Conservation (phyloP, 1,139 yeast species). For the Citeromyces siamensis region DNA sequence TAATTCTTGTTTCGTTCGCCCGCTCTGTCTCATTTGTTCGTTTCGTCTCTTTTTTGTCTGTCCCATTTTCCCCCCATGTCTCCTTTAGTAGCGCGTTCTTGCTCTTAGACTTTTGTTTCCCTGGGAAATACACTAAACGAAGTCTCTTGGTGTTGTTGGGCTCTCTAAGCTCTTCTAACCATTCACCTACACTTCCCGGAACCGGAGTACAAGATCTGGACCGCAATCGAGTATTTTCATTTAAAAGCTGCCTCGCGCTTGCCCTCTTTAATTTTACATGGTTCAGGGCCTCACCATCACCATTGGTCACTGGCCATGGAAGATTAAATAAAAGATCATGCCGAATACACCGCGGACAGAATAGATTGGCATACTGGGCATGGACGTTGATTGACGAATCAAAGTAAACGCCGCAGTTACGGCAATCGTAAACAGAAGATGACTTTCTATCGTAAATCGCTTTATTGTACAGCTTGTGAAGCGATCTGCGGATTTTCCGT, state of each 20-base stretch:
- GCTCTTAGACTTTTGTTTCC: background rate
- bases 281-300: background rate
- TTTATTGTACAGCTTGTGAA: background rate
- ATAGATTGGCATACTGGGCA: background rate
- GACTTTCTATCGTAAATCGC: background rate
- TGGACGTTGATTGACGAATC: background rate
- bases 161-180: background rate
- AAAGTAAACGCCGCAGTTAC: slow-evolving; percentile 2
- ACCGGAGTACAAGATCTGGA: background rate
- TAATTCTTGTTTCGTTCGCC: background rate
- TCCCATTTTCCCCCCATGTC: background rate
- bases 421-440: background rate
- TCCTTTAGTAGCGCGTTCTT: background rate
- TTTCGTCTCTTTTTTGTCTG: background rate
- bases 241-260: background rate
- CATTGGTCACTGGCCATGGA: background rate
- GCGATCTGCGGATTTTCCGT: background rate
- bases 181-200: background rate
- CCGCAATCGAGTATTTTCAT: background rate
- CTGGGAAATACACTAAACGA: background rate
- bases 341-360: slow-evolving; percentile 1
- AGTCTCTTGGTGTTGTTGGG: background rate
- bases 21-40: background rate
- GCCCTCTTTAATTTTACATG: background rate
- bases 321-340: background rate